phyloP scores from a whole-genome alignment of 805 yeast species.

The Lipomyces spencermartinsiae region DNA sequence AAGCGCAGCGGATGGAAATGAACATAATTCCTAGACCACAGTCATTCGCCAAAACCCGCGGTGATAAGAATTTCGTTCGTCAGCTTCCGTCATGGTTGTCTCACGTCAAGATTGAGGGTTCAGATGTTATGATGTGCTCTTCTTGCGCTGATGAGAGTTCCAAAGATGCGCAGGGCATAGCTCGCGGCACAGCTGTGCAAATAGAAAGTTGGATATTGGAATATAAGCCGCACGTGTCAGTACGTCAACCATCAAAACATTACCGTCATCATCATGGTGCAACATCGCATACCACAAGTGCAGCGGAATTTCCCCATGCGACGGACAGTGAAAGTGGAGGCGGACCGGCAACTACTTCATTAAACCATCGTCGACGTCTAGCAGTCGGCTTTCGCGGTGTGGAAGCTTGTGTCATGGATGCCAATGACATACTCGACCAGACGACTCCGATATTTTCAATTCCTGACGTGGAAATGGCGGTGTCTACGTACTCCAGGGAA shows the following conservation, averaged over 20 bases:
- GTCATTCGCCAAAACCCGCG: not conserved
- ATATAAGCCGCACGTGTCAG: conserved; percentile 27
- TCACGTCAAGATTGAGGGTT: conserved; percentile 42
- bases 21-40: not conserved
- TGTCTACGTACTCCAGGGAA: conserved; percentile 34
- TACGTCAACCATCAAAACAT: not conserved
- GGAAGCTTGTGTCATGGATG: conserved; percentile 42
- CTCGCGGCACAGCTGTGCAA: conserved; percentile 31
- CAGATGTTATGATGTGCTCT: conserved; percentile 36
- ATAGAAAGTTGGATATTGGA: conserved; percentile 35
- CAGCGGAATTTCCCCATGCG: conserved; percentile 13
- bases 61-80: conserved; percentile 18
- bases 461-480: conserved; percentile 41
- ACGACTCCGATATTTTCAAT: conserved; percentile 40
- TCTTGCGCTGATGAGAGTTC: conserved; percentile 25
- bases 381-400: conserved; percentile 41
- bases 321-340: conserved; percentile 5
- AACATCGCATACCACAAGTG: conserved; percentile 1
- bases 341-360: conserved; percentile 8
- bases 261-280: conserved; percentile 21
- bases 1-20: conserved; percentile 17
- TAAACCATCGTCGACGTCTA: conserved; percentile 38
- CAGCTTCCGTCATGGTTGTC: conserved; percentile 44
- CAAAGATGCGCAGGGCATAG: conserved; percentile 9
- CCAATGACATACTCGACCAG: conserved; percentile 37